Evolutionary conservation across 2,329 filamentous ascomycete species (phyloP), one percentile per base, ranked within the genome.

Genomic region (Scytalidium sp.): DNA sequence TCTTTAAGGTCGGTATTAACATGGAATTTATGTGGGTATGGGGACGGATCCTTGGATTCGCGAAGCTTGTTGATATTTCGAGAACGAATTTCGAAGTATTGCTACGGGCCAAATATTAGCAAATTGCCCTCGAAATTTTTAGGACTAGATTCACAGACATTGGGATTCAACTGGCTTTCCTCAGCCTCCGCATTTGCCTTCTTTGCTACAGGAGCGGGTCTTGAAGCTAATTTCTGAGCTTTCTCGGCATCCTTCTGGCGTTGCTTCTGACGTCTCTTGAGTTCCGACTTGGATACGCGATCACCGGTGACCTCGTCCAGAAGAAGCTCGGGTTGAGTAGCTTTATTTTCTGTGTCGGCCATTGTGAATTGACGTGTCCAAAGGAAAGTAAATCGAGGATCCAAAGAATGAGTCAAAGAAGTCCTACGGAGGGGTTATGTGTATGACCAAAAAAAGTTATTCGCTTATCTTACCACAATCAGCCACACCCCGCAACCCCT

Each of bases 1-100:
- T 92, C 82, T 64, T 81, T 79, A 54, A 96, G 78, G 63, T 94
- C 88, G 65, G 90, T 91, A 69, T 86, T 88, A 67, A 90, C 84
- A 50, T 92, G 78, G 80, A 96, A 97, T 79, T 85, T 86, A 85
- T 99, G 93, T 7, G 94, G 94, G 72, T 97, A 96, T 13, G 89
- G 89, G 65, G 93, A 88, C 39, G 88, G 88, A 52, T 84, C 74
- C 74, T 87, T 84, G 65, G 81, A 83, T 65, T 85, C 75, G 63
- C 86, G 81, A 56, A 93, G 80, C 63, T 87, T 86, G 70, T 88
- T 86, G 75, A 96, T 84, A 59, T 80, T 81, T 60, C 89, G 83
- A 64, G 87, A 95, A 56, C 94, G 88, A 67, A 97, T 95, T 75
- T 99, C 94, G 68, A 96, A 97, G 78, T 97, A 99, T 85, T 89